Base-by-base conservation (phyloP, 805 yeast genomes). In the Candida easanensis region DNA sequence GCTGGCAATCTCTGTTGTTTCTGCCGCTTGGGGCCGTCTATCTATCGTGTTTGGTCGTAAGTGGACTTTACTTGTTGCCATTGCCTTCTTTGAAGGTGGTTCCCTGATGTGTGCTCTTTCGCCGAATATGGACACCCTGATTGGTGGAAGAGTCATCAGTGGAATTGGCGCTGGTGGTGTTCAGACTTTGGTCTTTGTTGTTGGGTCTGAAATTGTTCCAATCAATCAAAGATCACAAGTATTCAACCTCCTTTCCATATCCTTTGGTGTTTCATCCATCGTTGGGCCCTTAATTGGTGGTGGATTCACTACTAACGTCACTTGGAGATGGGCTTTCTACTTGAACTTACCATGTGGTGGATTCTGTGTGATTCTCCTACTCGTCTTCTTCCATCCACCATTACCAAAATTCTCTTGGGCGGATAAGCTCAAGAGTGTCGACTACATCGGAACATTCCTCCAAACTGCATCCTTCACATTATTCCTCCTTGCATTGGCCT, bases 141-240 rank as follows among this genome's bases (percentile, higher is more conserved):
- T 84, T 46, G 88, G 80, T 3, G 90, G 88, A 1, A 71, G 95
- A 53, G 82, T 78, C 7, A 64, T 84, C 17, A 79, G 80, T 41
- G 93, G 93, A 39, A 56, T 79, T 26, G 91, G 90, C 14, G 88
- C 82, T 9, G 83, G 86, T 28, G 85, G 85, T 20, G 71, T 82
- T 37, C 80, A 77, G 52, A 68, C 81, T 2, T 63, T 80, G 60
- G 75, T 73, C 4, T 69, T 75, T 46, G 76, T 82, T 23, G 75
- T 84, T 21, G 65, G 75, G 10, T 71, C 84, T 2, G 87, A 82
- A 52, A 23, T 54, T 36, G 71, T 73, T 1, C 58, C 67, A 6
- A 68, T 73, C 0, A 41, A 54, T 18, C 53, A 56, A 31, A 50
- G 68, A 42, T 19, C 50, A 48, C 15, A 34, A 16, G 33, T 43